These are phyloP conservation scores for Quercus suber DNA, from an alignment of 306 rosid species.

Conservation along the genomic window DNA sequence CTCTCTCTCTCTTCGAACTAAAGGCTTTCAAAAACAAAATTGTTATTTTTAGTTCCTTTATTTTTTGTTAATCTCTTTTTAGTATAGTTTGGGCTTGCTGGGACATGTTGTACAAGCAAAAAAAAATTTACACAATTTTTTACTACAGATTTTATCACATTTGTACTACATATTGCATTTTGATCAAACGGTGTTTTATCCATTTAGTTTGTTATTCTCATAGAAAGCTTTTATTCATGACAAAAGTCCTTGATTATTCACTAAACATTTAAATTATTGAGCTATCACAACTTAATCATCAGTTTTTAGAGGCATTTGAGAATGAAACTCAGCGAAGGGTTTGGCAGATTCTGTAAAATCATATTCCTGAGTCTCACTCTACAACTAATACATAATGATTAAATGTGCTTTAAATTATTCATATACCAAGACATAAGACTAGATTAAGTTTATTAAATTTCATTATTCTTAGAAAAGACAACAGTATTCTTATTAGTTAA, in stretches of 20 bases:
- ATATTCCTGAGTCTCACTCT: not conserved
- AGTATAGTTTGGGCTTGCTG: too few relatives aligned
- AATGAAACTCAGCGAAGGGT: too few relatives aligned
- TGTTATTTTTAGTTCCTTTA: too few relatives aligned
- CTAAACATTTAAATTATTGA: not conserved
- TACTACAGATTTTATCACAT: too few relatives aligned
- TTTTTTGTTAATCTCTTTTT: too few relatives aligned
- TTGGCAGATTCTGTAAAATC: too few relatives aligned
- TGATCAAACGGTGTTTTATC: not conserved
- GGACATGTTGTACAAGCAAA: too few relatives aligned
- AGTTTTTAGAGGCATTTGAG: not conserved
- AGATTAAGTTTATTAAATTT: not conserved
- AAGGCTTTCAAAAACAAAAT: too few relatives aligned
- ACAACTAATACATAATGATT: not conserved
- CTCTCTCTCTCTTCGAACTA: too few relatives aligned
- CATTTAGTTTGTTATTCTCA: not conserved
- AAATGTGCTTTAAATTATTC: not conserved
- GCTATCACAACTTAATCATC: not conserved
- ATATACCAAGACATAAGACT: not conserved
- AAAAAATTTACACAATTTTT: too few relatives aligned
- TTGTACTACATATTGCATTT: not conserved
- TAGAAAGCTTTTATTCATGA: slow-evolving; percentile 1
- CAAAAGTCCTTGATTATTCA: not conserved
- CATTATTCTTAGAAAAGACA: too few relatives aligned
- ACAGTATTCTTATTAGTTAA: too few relatives aligned